Evolutionary conservation across 176 grass and related monocot species (phyloP).

Genomic region (Saccharum officinarum): DNA sequence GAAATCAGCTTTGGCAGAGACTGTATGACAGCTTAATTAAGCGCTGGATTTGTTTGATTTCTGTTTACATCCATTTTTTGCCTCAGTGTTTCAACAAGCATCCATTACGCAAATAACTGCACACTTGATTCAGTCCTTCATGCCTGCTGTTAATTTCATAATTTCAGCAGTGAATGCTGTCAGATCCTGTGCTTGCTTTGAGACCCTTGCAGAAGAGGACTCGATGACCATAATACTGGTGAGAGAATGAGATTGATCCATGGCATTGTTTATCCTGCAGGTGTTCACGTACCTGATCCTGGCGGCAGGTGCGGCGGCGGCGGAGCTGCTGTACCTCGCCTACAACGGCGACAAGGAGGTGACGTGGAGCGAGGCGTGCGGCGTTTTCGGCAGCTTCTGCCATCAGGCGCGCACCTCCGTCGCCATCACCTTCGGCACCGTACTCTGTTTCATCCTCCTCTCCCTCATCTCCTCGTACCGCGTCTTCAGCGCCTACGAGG

Average conservation of each 20-base stretch:
- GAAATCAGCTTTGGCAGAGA: not conserved
- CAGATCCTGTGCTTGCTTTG: not conserved
- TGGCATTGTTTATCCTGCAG: conserved; percentile 31
- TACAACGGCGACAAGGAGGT: conserved; percentile 89
- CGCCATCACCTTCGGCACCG: conserved; percentile 77
- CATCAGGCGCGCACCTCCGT: conserved; percentile 64
- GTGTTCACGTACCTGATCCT: conserved; percentile 84
- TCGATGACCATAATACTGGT: not conserved
- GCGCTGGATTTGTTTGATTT: not conserved
- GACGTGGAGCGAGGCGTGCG: conserved; percentile 90
- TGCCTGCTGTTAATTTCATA: not conserved
- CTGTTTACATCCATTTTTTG: not conserved
- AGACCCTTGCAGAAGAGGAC: not conserved
- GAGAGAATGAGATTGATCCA: not conserved
- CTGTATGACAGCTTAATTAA: not conserved
- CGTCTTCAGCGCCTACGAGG: conserved; percentile 86
- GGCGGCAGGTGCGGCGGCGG: conserved; percentile 67
- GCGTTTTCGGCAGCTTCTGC: conserved; percentile 77
- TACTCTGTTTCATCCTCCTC: conserved; percentile 75
- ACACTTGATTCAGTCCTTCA: not conserved
- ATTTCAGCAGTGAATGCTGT: not conserved
- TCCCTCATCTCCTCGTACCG: conserved; percentile 92
- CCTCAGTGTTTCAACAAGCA: not conserved
- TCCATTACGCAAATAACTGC: not conserved
- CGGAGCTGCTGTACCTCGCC: conserved; percentile 82